Evolutionary conservation across 495 filamentous ascomycete genomes (phyloP).

Genomic region (Penicillium bialowiezense): DNA sequence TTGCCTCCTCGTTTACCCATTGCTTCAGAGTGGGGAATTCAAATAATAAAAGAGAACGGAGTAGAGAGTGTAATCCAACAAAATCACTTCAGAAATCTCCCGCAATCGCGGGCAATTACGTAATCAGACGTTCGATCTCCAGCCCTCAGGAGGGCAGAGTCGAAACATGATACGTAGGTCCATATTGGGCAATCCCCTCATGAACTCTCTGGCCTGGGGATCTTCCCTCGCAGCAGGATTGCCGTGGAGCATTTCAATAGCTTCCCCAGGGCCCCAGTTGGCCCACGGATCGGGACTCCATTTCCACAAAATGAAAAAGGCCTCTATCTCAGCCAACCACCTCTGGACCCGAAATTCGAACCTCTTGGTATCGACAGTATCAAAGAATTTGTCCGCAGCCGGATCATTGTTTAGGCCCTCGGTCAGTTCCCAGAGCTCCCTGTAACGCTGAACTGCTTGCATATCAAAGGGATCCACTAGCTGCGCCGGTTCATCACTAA

Average conservation of each 20-base stretch:
- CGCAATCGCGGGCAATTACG: constrained; percentile 3
- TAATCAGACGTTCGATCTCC: neutral
- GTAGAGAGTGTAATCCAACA: neutral
- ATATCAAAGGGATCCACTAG: neutral
- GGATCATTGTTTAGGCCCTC: neutral
- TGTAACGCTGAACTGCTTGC: neutral
- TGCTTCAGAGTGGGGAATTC: neutral
- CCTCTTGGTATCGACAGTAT: neutral
- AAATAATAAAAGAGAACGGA: too few relatives aligned
- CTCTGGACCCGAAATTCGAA: neutral
- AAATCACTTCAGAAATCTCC: constrained; percentile 4
- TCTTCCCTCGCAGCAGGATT: neutral
- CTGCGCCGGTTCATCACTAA: neutral
- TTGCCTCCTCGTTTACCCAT: constrained; percentile 42
- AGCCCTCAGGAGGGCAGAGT: constrained; percentile 1
- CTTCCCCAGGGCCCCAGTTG: too few relatives aligned
- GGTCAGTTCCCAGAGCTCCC: neutral
- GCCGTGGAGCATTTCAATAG: neutral
- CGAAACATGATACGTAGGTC: constrained; percentile 6
- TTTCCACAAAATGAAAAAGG: too few relatives aligned
- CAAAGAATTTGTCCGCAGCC: neutral
- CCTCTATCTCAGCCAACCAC: neutral
- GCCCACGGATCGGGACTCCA: too few relatives aligned
- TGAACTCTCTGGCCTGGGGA: neutral
- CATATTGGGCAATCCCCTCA: neutral